Evolutionary conservation across 2,329 filamentous ascomycete species (phyloP), one percentile per base, ranked within the genome.

Genomic region (Zymoseptoria passerinii): DNA sequence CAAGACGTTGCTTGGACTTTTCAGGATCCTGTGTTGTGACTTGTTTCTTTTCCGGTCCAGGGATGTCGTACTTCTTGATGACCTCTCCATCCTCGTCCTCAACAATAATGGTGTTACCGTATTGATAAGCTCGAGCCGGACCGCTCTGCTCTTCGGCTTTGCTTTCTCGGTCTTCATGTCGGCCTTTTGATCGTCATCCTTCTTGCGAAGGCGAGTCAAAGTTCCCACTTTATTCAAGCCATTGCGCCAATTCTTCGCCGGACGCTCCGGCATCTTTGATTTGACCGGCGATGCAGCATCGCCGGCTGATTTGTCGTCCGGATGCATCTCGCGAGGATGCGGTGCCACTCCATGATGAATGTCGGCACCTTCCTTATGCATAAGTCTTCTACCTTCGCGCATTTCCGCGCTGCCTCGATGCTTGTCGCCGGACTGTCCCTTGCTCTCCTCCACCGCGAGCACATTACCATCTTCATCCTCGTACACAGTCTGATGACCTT

Each of bases 381-480:
- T 84, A 13, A 84, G 70, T 44, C 75, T 75, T 53, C 70, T 71
- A n/a, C 77, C 78, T 63, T 81, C 78, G 9, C 74, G 70, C 49
- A 77, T 77, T 66, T 86, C 88, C 50, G 83, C 80, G 66, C 83
- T 82, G 53, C 82, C 75, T 51, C 85, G 74, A 64, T 90, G 81
- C n/a, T 82, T 80, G 4, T 82, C 79, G 51, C 66, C 66, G 29
- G 74, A 71, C 8, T 68, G 68, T 13, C 63, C 58, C 28, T 68
- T 64, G 19, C 75, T 79, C 49, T 82, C 73, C 63, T 86, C 80
- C 0, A 89, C 83, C 18, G 83, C 83, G 5, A 96, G 71, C 2
- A 96, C 92, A 56, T 96, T 92, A 7, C 92, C 92, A 58, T 96
- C 87, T 62, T 86, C 79, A 66, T 95, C 88, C 73, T 97, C 92